Base-by-base conservation (phyloP, 768 basidiomycete species). In the Rhodotorula paludigena region DNA sequence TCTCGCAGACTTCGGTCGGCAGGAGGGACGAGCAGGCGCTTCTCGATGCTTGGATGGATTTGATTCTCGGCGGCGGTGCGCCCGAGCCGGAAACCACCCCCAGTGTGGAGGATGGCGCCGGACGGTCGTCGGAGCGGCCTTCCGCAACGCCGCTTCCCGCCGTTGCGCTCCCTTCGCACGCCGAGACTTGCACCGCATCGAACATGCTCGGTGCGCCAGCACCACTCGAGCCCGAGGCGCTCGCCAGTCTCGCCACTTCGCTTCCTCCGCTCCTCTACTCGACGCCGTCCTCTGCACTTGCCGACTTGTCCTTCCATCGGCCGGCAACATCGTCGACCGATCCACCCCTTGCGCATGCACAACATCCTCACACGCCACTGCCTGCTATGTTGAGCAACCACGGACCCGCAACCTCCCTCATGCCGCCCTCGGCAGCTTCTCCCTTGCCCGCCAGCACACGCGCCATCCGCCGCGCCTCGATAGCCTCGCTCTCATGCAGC, bases 21-120 rank as follows among this genome's bases (percentile, higher is more conserved):
- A 18, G 35, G 12, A 28, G 23, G 14, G 14, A 33, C 25, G 57
- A 59, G 25, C 57, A 54, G 12, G 57, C 54, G n/a, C 44, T 65
- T 3, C 32, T 66, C 28, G 64, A 66, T 11, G 64, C 64, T 1
- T 66, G 64, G 64, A 66, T 66, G 64, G 58, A 66, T 10, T 42
- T 66, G 38, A 66, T 66, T 11, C 52, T 48, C 44, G 64, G 64
- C 6, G 21, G 57, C 21, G 63, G 57, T 0, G 48, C 52, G 23
- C 21, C 21, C 23, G 33, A 53, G n/a, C n/a, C n/a, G n/a, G n/a
- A n/a, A n/a, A n/a, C n/a, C n/a, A n/a, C n/a, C n/a, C n/a, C n/a
- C n/a, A n/a, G n/a, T n/a, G n/a, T n/a, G n/a, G n/a, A n/a, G n/a
- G n/a, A n/a, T n/a, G n/a, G n/a, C n/a, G n/a, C n/a, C n/a, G n/a